Evolutionary conservation across 306 rosid species (phyloP).

Genomic region (Vachellia pachyceras): DNA sequence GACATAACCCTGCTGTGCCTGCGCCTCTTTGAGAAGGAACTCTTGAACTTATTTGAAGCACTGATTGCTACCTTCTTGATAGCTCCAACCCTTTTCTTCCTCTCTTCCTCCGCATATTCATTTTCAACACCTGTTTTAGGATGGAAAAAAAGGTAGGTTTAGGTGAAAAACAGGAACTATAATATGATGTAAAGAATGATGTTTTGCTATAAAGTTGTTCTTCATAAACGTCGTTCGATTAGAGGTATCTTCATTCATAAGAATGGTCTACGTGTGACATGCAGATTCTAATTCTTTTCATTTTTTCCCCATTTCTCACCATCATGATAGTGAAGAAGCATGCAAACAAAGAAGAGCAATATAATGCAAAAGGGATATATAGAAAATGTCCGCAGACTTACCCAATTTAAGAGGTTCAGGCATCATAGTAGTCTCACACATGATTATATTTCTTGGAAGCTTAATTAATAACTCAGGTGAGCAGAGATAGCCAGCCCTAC

Average conservation of each 20-base stretch:
- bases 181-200: no score
- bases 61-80: slow-evolving; percentile 81
- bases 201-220: no score
- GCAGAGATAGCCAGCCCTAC: slow-evolving; percentile 37
- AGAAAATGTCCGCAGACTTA: slow-evolving; percentile 25
- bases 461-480: slow-evolving; percentile 35
- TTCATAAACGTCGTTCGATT: no score
- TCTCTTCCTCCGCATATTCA: slow-evolving; percentile 76
- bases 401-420: slow-evolving; percentile 55
- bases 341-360: neutral
- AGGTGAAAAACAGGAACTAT: neutral
- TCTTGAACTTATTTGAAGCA: slow-evolving; percentile 80
- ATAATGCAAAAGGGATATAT: neutral
- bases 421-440: slow-evolving; percentile 71
- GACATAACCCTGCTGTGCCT: slow-evolving; percentile 81
- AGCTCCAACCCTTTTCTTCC: slow-evolving; percentile 76
- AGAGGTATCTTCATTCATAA: neutral
- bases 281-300: neutral
- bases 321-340: slow-evolving; percentile 2
- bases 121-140: slow-evolving; percentile 49
- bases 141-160: neutral
- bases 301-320: neutral
- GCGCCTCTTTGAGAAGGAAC: slow-evolving; percentile 71
- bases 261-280: neutral
- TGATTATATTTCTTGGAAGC: slow-evolving; percentile 55